Evolutionary conservation across 805 yeast genomes (phyloP).

Genomic region (Millerozyma acaciae): DNA sequence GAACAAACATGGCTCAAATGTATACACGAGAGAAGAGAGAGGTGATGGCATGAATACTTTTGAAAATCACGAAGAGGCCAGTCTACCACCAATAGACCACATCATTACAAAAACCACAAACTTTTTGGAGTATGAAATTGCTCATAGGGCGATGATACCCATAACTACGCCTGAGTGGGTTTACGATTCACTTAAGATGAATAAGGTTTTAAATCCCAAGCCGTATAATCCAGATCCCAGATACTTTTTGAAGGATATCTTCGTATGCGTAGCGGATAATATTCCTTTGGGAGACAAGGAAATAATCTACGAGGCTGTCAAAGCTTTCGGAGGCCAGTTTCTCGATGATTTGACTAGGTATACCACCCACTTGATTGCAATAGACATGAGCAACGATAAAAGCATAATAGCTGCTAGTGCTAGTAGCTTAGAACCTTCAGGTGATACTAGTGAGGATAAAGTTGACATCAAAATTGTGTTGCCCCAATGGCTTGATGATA

Average conservation of each 20-base stretch:
- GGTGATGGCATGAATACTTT: conserved; percentile 7
- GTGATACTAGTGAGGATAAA: conserved; percentile 17
- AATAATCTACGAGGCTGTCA: conserved; percentile 62
- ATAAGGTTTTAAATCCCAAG: conserved; percentile 46
- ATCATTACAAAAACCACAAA: conserved; percentile 49
- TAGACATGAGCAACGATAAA: conserved; percentile 50
- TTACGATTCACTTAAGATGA: conserved; percentile 38
- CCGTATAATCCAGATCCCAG: conserved; percentile 70
- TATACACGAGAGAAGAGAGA: too few relatives aligned
- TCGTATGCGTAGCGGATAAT: conserved; percentile 57
- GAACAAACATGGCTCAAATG: too few relatives aligned
- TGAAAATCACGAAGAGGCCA: background rate
- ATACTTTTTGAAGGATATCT: conserved; percentile 58
- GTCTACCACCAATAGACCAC: conserved; percentile 41
- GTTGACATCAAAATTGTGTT: conserved; percentile 55
- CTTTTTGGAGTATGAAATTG: conserved; percentile 48
- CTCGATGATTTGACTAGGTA: conserved; percentile 58
- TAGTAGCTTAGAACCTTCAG: conserved; percentile 9
- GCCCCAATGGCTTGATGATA: conserved; percentile 79
- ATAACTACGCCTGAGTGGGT: conserved; percentile 65
- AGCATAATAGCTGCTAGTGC: conserved; percentile 51
- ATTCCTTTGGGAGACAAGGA: conserved; percentile 58
- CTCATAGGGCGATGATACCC: conserved; percentile 56
- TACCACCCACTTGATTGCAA: conserved; percentile 76
- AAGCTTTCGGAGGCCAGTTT: conserved; percentile 75